phyloP scores from a whole-genome alignment of 139 green algal genomes.

The Helicosporidium sp. region DNA sequence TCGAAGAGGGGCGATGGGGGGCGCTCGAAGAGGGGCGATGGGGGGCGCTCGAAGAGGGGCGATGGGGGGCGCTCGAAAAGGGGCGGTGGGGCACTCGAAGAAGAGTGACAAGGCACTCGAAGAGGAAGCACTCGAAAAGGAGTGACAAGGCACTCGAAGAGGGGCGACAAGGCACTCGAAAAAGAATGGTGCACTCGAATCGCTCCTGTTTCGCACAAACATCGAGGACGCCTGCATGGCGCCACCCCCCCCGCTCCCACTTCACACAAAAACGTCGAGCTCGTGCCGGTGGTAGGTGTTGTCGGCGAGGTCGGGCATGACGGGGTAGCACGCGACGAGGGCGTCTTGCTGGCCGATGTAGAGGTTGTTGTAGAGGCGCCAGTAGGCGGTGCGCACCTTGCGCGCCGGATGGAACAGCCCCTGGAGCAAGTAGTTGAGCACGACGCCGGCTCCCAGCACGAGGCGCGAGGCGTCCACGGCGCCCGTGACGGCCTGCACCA shows the following conservation, averaged over 20 bases:
- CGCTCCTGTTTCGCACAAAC: too few relatives aligned
- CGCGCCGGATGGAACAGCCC: slow-evolving; percentile 85
- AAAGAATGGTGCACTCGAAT: too few relatives aligned
- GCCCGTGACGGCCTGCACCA: slow-evolving; percentile 76
- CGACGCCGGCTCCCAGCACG: slow-evolving; percentile 54
- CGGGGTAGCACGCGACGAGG: slow-evolving; percentile 62
- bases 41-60: too few relatives aligned
- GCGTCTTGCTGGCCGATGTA: slow-evolving; percentile 86
- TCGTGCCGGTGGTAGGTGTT: slow-evolving; percentile 77
- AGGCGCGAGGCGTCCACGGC: slow-evolving; percentile 81
- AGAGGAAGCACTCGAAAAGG: too few relatives aligned
- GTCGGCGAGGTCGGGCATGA: slow-evolving; percentile 46
- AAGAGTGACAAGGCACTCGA: too few relatives aligned
- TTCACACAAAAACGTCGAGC: slow-evolving; percentile 78
- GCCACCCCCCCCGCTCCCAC: not conserved
- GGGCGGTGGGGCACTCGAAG: too few relatives aligned
- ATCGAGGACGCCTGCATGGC: not conserved
- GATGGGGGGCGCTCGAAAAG: too few relatives aligned
- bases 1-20: too few relatives aligned
- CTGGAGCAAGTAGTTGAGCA: slow-evolving; percentile 78
- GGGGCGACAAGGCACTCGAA: too few relatives aligned
- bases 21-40: too few relatives aligned
- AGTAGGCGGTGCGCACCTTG: slow-evolving; percentile 85
- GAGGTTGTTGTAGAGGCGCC: slow-evolving; percentile 94
- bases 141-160: too few relatives aligned